A percentile compares a stretch with the other conserved stretches of the same genome.
These are phyloP conservation scores for Lithospermum erythrorhizon DNA, from an alignment of 257 asterid species.

Conservation along the genomic window DNA sequence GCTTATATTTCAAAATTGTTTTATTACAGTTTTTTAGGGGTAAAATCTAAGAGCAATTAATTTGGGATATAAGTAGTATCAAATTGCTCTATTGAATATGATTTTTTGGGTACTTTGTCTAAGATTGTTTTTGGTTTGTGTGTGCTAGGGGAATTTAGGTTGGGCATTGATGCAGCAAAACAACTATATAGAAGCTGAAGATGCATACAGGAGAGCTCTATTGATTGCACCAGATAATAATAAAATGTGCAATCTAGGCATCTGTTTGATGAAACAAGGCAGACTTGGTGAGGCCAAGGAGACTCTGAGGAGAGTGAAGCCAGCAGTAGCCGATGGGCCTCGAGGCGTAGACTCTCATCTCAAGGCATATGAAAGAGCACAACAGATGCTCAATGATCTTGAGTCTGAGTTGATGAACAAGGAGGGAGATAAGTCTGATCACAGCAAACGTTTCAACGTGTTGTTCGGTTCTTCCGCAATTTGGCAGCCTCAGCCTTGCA, in stretches of 20 bases:
- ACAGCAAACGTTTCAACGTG: conserved; percentile 64
- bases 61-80: background rate
- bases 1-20: no score
- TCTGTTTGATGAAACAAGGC: conserved; percentile 93
- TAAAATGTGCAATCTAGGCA: conserved; percentile 93
- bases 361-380: conserved; percentile 95
- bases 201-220: conserved; percentile 72
- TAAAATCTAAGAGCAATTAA: no score
- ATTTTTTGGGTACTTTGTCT: background rate
- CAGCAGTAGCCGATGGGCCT: conserved; percentile 77
- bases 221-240: conserved; percentile 81
- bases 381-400: conserved; percentile 83
- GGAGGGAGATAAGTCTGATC: conserved; percentile 54
- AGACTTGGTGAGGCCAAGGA: conserved; percentile 77
- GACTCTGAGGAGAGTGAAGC: conserved; percentile 75
- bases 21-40: no score
- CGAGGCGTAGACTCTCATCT: conserved; percentile 93
- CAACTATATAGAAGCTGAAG: conserved; percentile 85
- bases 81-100: background rate
- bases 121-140: background rate
- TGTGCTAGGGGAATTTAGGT: conserved; percentile 78
- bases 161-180: conserved; percentile 98
- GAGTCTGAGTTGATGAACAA: conserved; percentile 68
- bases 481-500: conserved; percentile 99
- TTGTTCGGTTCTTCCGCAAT: conserved; percentile 80